Evolutionary conservation across 495 filamentous ascomycete species (phyloP).

Genomic region (Oidiodendron maius): DNA sequence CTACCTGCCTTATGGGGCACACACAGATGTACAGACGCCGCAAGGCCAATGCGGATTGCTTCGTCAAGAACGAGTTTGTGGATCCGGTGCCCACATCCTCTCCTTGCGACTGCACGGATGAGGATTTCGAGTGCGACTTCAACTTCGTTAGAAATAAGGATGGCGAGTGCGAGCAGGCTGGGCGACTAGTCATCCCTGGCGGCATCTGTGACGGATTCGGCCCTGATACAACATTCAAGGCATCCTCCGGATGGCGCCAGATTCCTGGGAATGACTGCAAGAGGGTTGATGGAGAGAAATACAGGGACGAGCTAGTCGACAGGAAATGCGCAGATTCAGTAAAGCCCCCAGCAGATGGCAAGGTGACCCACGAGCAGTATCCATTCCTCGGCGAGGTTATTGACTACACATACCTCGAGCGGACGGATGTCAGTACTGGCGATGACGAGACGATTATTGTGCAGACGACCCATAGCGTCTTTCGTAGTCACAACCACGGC

Average conservation of each 20-base stretch:
- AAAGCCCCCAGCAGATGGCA: slow-evolving; percentile 45
- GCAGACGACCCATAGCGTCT: slow-evolving; percentile 60
- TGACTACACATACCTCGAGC: slow-evolving; percentile 80
- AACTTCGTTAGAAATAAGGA: slow-evolving; percentile 61
- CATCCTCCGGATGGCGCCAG: slow-evolving; percentile 81
- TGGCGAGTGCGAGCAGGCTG: slow-evolving; percentile 54
- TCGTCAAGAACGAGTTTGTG: slow-evolving; percentile 79
- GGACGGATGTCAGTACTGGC: slow-evolving; percentile 54
- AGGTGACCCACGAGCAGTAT: slow-evolving; percentile 50
- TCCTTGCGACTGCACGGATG: slow-evolving; percentile 69
- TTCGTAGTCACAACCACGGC: slow-evolving; percentile 75
- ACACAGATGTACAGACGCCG: slow-evolving; percentile 76
- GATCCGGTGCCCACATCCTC: slow-evolving; percentile 58
- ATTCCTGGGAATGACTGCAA: slow-evolving; percentile 89
- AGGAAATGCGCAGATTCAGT: slow-evolving; percentile 43
- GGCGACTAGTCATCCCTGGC: slow-evolving; percentile 37
- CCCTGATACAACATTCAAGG: slow-evolving; percentile 63
- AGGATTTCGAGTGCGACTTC: slow-evolving; percentile 93
- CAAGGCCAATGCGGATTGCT: slow-evolving; percentile 81
- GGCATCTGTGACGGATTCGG: slow-evolving; percentile 61
- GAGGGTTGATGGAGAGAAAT: slow-evolving; percentile 34
- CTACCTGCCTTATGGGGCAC: slow-evolving; percentile 91
- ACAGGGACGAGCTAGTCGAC: slow-evolving; percentile 57
- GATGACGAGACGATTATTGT: slow-evolving; percentile 82
- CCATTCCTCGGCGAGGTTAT: slow-evolving; percentile 51